Conservation (phyloP, 495 filamentous ascomycete species). For the Neurospora sublineolata region DNA sequence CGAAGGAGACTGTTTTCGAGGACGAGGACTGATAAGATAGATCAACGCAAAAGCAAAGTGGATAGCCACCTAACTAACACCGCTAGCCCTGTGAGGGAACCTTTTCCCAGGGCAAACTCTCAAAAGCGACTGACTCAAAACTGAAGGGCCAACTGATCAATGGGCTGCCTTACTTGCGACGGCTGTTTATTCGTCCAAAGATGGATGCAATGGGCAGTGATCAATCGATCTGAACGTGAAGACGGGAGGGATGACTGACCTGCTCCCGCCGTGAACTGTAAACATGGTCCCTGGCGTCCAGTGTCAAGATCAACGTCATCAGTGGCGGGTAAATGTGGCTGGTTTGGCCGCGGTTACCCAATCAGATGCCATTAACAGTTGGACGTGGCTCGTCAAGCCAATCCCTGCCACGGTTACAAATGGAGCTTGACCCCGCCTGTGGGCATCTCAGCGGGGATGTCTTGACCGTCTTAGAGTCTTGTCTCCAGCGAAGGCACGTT, state of each 20-base stretch:
- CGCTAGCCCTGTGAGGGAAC: background rate
- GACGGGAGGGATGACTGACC: background rate
- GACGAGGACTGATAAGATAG: background rate
- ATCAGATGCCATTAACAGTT: no score
- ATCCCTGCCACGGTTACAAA: background rate
- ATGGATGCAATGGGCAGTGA: background rate
- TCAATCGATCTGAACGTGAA: background rate
- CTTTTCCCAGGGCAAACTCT: background rate
- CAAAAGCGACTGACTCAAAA: background rate
- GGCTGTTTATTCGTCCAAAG: background rate
- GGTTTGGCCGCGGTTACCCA: background rate
- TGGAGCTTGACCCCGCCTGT: background rate
- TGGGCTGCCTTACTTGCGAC: background rate
- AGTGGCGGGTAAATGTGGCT: constrained; percentile 30
- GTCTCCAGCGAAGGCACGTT: background rate
- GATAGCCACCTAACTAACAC: background rate
- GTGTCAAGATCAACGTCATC: constrained; percentile 22
- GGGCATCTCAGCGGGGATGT: background rate
- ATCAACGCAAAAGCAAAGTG: background rate
- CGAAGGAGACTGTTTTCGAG: background rate
- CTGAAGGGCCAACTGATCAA: background rate
- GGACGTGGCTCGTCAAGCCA: background rate
- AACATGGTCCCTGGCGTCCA: background rate
- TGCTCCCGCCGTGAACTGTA: background rate
- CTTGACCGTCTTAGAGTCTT: no score